Percentiles rank a stretch among this genome's conserved stretches.
Evolutionary conservation across 176 grass and related monocot genomes (phyloP).

Genomic region (Aegilops umbellulata): DNA sequence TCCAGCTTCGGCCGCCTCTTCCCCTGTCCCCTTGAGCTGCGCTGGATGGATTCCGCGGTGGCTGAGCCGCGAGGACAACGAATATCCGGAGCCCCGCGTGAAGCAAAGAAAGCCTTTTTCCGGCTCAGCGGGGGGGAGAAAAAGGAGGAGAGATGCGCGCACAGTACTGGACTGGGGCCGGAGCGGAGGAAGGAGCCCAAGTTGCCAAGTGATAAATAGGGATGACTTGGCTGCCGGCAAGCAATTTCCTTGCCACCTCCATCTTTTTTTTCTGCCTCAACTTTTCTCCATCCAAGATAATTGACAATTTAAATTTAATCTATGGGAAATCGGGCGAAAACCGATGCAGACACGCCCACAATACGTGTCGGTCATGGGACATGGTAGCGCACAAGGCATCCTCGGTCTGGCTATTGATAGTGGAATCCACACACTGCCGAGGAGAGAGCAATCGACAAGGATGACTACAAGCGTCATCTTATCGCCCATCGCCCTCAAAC

Average conservation of each 20-base stretch:
- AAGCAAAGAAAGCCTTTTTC: neutral
- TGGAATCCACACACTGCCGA: no score
- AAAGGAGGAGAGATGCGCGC: neutral
- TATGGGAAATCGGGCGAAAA: neutral
- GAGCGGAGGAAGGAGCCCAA: neutral
- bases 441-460: no score
- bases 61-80: slow-evolving; percentile 4
- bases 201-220: neutral
- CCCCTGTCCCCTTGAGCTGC: neutral
- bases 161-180: neutral
- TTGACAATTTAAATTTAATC: neutral
- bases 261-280: neutral
- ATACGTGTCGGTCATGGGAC: no score
- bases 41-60: neutral
- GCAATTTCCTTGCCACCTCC: neutral
- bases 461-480: no score
- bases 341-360: no score
- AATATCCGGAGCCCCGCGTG: slow-evolving; percentile 33
- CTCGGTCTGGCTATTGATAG: no score
- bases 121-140: neutral
- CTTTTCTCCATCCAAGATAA: neutral
- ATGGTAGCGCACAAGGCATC: no score
- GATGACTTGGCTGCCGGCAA: neutral
- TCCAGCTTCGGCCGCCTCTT: slow-evolving; percentile 15
- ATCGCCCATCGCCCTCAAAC: no score